Evolutionary conservation across 2,329 filamentous ascomycete genomes (phyloP).

Genomic region (Drechslera avenae): DNA sequence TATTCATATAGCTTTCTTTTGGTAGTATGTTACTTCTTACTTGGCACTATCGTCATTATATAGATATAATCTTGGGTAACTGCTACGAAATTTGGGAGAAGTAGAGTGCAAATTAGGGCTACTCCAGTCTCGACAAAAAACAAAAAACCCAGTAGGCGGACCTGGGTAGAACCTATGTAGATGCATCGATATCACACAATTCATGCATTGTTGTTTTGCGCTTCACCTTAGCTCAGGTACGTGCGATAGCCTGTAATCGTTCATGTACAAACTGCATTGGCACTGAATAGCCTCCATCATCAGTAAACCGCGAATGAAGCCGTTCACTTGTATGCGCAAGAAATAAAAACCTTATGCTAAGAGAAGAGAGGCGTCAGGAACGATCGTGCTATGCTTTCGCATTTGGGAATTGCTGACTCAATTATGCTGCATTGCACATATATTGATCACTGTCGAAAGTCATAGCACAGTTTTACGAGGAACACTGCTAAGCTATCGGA

Average conservation of each 20-base stretch:
- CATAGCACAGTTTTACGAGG: slow-evolving; percentile 36
- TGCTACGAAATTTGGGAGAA: too few relatives aligned
- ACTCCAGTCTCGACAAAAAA: not conserved
- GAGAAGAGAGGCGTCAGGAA: slow-evolving; percentile 22
- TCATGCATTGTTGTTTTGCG: not conserved
- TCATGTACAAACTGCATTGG: slow-evolving; percentile 2
- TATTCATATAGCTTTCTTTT: slow-evolving; percentile 13
- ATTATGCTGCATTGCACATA: slow-evolving; percentile 35
- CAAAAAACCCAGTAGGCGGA: not conserved
- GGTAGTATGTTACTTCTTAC: slow-evolving; percentile 21
- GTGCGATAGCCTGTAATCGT: not conserved
- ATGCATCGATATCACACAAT: not conserved
- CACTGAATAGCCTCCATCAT: slow-evolving; percentile 11
- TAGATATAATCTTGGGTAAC: not conserved
- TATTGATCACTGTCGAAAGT: slow-evolving; percentile 29
- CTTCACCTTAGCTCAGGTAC: not conserved
- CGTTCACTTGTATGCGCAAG: slow-evolving; percentile 31
- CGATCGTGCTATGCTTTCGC: slow-evolving; percentile 25
- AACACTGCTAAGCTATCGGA: slow-evolving; percentile 47
- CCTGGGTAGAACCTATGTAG: not conserved
- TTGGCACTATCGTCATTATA: slow-evolving; percentile 16
- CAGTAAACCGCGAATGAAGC: slow-evolving; percentile 29
- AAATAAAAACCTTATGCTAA: slow-evolving; percentile 16
- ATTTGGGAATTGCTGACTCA: slow-evolving; percentile 28
- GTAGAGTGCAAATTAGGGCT: not conserved